These are phyloP conservation scores for Eucalyptus victrix DNA, from an alignment of 345 rosid genomes.

Conservation along the genomic window DNA sequence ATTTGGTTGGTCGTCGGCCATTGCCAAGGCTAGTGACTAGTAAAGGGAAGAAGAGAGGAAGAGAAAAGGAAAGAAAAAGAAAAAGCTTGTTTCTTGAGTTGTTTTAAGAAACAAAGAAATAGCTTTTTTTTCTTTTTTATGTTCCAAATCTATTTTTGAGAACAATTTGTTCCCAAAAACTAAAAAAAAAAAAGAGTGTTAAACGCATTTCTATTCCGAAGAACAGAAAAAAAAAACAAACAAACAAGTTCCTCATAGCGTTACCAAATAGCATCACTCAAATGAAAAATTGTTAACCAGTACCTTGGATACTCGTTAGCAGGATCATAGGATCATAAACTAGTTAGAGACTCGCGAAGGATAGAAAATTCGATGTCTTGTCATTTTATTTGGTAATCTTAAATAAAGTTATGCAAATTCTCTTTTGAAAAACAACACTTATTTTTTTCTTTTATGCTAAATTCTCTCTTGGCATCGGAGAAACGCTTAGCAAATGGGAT, in stretches of 20 bases:
- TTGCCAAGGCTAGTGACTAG: too few species aligned
- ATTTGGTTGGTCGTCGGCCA: too few species aligned
- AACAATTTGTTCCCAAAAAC: too few species aligned
- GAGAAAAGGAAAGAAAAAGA: too few species aligned
- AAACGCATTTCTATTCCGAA: accelerated
- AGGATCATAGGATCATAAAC: background rate
- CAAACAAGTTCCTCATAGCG: too few species aligned
- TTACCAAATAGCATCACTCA: background rate
- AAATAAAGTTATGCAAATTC: background rate
- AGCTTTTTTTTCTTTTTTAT: too few species aligned
- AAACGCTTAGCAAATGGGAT: background rate
- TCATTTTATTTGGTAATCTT: background rate
- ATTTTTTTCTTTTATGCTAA: background rate
- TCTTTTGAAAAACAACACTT: background rate
- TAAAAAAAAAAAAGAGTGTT: too few species aligned
- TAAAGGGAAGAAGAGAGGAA: too few species aligned
- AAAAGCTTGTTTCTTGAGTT: too few species aligned
- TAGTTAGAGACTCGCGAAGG: background rate
- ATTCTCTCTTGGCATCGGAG: background rate
- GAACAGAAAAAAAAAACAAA: too few species aligned
- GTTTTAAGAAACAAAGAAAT: too few species aligned
- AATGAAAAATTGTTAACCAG: background rate
- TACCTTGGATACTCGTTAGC: background rate
- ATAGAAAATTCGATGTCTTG: background rate
- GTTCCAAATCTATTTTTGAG: too few species aligned